Percentiles rank a stretch among this genome's conserved stretches.
phyloP scores from a whole-genome alignment of 192 early-diverging fungal species.

The Mortierella antarctica region DNA sequence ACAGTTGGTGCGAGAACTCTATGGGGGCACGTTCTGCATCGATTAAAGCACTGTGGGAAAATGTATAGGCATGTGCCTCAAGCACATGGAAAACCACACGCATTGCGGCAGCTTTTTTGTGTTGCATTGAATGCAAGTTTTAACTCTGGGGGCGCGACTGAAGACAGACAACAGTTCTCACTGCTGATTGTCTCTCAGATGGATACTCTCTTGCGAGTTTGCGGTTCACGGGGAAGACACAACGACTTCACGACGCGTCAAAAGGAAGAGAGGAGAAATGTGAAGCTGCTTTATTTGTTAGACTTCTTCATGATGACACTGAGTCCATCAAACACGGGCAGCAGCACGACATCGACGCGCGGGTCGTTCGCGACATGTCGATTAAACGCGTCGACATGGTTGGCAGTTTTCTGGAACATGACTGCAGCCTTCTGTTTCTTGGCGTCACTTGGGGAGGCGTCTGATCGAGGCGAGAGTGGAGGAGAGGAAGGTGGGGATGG shows the following conservation, averaged over 20 bases:
- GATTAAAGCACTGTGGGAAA: constrained; percentile 19
- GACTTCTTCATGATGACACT: constrained; percentile 42
- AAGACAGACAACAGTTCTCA: too few relatives aligned
- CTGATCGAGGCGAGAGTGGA: neutral
- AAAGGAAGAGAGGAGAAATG: neutral
- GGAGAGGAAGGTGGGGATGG: constrained; percentile 7
- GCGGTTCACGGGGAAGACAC: too few relatives aligned
- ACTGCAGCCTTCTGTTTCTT: neutral
- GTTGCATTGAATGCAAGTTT: too few relatives aligned
- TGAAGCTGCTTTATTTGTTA: neutral
- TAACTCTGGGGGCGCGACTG: too few relatives aligned
- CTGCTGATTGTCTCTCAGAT: too few relatives aligned
- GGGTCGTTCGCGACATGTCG: constrained; percentile 68
- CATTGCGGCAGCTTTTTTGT: too few relatives aligned
- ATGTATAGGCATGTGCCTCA: too few relatives aligned
- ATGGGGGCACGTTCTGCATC: constrained; percentile 22
- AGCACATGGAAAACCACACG: neutral
- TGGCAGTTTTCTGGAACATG: constrained; percentile 33
- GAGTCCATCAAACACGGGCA: constrained; percentile 77
- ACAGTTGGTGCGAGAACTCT: constrained; percentile 4
- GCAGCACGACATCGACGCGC: constrained; percentile 64
- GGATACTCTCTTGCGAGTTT: too few relatives aligned
- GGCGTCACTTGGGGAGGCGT: neutral
- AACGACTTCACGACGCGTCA: neutral
- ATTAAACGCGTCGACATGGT: constrained; percentile 69